Evolutionary conservation across 495 filamentous ascomycete genomes (phyloP), one percentile per base, ranked within the genome.

Genomic region (Massariosphaeria phaeospora): DNA sequence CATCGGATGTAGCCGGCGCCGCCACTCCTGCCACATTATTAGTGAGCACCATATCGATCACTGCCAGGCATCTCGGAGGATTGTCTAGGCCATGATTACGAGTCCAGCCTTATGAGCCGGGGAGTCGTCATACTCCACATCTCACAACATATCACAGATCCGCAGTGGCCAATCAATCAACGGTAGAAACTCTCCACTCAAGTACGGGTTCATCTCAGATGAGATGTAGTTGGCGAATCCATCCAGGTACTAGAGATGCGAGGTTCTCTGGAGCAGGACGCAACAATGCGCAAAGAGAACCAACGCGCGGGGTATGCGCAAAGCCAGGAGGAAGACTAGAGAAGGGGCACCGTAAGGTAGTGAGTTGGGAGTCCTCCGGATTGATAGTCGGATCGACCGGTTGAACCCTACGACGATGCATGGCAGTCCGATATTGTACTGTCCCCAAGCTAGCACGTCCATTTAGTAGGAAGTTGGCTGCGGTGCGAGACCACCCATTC

Each of bases 151-250:
- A 1, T 40, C 55, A 40, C 36, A 51, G 12, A 20, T 25, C 30
- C 45, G 27, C 15, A 58, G 23, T 25, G 55, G 55, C 55, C 55
- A 58, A 13, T 51, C 39, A 2, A 58, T 58, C 55, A 46, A 58
- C 8, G 55, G 55, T 7, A 58, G 26, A 26, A 45, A 58, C 21
- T 58, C 48, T 1, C 44, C 36, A 15, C 24, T 40, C 27, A 58
- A 21, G 30, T 20, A 26, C 23, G 38, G 46, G 23, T 51, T 24
- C 25, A 58, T 21, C 47, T 58, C 55, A 4, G 23, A 3, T 20
- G 52, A 20, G 33, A 52, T 25, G 24, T 58, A 11, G 24, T 51
- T 27, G 3, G 55, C 55, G 13, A 44, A 44, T 13, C 55, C 55
- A 8, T 51, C 55, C 3, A 51, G 25, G 31, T 58, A 58, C 55